Conservation (phyloP, 1,284 basidiomycete species). For the Clitocybe nebularis region DNA sequence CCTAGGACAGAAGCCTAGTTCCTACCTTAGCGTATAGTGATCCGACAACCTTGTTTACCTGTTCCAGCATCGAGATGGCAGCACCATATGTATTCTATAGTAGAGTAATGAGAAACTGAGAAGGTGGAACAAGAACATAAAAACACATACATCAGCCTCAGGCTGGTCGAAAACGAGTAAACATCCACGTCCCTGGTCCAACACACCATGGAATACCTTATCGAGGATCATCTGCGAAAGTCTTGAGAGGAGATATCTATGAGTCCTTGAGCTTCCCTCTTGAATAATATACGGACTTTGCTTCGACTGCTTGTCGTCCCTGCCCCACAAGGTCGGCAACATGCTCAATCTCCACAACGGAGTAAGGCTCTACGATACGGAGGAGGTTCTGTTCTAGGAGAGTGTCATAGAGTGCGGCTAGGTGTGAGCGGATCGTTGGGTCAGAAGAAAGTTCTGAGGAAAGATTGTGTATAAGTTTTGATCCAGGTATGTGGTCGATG, state of each 20-base stretch:
- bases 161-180: slow-evolving; percentile 86
- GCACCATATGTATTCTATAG: slow-evolving; percentile 79
- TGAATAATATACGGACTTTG: slow-evolving; percentile 65
- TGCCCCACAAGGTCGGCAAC: slow-evolving; percentile 90
- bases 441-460: slow-evolving; percentile 84
- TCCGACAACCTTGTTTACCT: slow-evolving; percentile 90
- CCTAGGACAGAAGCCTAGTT: slow-evolving; percentile 2
- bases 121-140: background rate
- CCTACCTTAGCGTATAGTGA: slow-evolving; percentile 87
- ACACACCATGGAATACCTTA: slow-evolving; percentile 89
- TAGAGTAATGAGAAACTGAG: background rate
- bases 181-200: slow-evolving; percentile 94
- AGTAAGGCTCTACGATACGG: slow-evolving; percentile 94
- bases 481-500: background rate
- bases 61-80: slow-evolving; percentile 84
- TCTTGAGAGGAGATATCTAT: too few species aligned
- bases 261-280: too few species aligned
- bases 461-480: background rate
- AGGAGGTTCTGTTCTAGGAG: slow-evolving; percentile 93
- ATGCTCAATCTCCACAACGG: slow-evolving; percentile 86
- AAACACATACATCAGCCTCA: slow-evolving; percentile 69
- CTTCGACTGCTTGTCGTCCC: slow-evolving; percentile 88
- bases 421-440: slow-evolving; percentile 90
- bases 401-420: slow-evolving; percentile 92
- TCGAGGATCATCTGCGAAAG: slow-evolving; percentile 98